Evolutionary conservation across 805 yeast species (phyloP).

Genomic region (Teunomyces pallodes): DNA sequence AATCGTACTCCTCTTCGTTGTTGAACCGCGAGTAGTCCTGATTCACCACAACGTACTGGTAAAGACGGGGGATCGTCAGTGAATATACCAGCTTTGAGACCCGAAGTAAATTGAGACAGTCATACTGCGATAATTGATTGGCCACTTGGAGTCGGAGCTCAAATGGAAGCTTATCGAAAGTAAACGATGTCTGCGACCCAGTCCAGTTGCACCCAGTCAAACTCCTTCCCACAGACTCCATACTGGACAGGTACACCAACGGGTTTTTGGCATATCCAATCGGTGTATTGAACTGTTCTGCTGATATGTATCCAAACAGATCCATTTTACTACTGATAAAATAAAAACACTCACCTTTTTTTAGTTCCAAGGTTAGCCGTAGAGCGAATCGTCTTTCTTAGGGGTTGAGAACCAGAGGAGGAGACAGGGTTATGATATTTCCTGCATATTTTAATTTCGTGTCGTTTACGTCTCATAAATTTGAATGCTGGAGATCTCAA

Average conservation of each 20-base stretch:
- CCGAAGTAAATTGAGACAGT: conserved; percentile 29
- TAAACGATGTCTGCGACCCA: neutral
- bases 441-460: too few relatives aligned
- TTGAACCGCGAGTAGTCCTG: conserved; percentile 34
- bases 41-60: conserved; percentile 39
- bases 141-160: conserved; percentile 34
- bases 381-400: too few relatives aligned
- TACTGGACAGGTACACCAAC: conserved; percentile 1
- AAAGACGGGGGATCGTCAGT: conserved; percentile 33
- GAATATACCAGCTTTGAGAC: conserved; percentile 28
- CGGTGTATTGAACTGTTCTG: conserved; percentile 16
- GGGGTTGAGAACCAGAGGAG: too few relatives aligned
- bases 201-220: neutral
- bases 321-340: neutral
- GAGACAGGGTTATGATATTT: too few relatives aligned
- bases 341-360: neutral
- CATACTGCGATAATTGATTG: conserved; percentile 37
- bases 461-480: neutral
- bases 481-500: neutral
- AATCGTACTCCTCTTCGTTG: conserved; percentile 20
- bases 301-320: neutral
- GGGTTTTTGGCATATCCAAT: conserved; percentile 24
- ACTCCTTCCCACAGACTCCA: neutral
- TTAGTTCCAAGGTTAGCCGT: too few relatives aligned
- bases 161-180: conserved; percentile 32